phyloP scores from a whole-genome alignment of 192 early-diverging fungal genomes.

The Umbelopsis isabellina region DNA sequence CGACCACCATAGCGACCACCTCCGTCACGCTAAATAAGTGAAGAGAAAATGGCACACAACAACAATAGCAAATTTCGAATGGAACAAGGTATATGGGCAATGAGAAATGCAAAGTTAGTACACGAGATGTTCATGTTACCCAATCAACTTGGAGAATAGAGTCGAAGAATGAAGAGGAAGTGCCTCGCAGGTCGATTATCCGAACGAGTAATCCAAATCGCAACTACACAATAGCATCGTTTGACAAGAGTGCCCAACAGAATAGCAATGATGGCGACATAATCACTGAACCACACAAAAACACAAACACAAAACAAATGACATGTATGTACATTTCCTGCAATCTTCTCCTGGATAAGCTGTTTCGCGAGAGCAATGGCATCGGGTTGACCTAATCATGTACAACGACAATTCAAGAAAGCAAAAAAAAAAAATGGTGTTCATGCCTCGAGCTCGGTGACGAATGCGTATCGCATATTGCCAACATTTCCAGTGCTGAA shows the following conservation, averaged over 20 bases:
- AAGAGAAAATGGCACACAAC: conserved; percentile 6
- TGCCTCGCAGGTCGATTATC: not conserved
- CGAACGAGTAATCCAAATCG: not conserved
- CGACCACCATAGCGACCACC: not conserved
- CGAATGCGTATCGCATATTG: conserved; percentile 20
- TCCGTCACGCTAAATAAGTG: conserved; percentile 16
- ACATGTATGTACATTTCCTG: conserved; percentile 36
- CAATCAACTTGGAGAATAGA: conserved; percentile 28
- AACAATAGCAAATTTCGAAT: not conserved
- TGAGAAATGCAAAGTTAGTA: conserved; percentile 23
- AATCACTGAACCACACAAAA: not conserved
- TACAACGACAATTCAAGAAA: not conserved
- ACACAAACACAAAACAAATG: conserved; percentile 28
- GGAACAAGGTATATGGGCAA: not conserved
- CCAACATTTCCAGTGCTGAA: conserved; percentile 20
- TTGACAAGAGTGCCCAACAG: not conserved
- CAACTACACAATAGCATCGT: not conserved
- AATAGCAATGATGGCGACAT: not conserved
- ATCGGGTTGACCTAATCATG: conserved; percentile 37
- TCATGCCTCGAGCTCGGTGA: conserved; percentile 23
- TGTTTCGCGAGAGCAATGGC: conserved; percentile 52
- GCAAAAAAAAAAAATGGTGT: conserved; percentile 10
- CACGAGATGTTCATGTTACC: conserved; percentile 26
- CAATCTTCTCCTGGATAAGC: conserved; percentile 54
- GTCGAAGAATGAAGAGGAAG: not conserved